Evolutionary conservation across 805 yeast genomes (phyloP), one percentile per base, ranked within the genome.

Genomic region (Metschnikowia amazonensis): DNA sequence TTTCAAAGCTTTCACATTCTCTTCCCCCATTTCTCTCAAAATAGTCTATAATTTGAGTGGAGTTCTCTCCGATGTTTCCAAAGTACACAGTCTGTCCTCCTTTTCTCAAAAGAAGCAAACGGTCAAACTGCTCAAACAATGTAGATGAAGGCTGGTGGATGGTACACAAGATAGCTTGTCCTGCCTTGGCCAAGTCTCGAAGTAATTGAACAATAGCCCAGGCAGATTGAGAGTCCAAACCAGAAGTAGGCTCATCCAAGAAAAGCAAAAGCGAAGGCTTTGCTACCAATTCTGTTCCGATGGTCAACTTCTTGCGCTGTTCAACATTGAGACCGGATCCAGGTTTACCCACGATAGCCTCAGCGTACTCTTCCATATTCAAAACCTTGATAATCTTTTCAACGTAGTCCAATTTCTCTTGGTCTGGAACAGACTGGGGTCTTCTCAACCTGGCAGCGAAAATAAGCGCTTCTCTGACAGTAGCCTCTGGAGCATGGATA

Each of bases 91-190:
- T 53, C 32, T 53, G 53, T 5, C 57, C 57, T 16, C 57, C 57
- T 24, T 51, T 53, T 23, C 38, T 37, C 41, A 51, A 47, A 59
- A 86, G 80, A 51, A 86, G 69, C 54, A 87, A 71, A 57, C 89
- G 76, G 60, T 88, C 95, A 60, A 88, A 65, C 37, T 58, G 51
- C 30, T 62, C 69, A 47, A 69, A 79, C 20, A 76, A 60, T 1
- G 65, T 62, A 11, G 74, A 66, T 7, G 81, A 77, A 24, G 78
- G 78, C 59, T 74, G 77, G 59, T 75, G 79, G 43, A 75, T 75
- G 46, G 84, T 78, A 66, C 83, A 79, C 46, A 80, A 64, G 51
- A 80, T 73, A n/a, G 80, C 77, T 57, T 76, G 81, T 17, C 81
- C 81, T 34, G 78, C 73, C 35, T 69, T 69, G 5, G 76, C 82